These are phyloP conservation scores for Kwoniella pini DNA, from an alignment of 768 basidiomycete genomes.

Conservation along the genomic window DNA sequence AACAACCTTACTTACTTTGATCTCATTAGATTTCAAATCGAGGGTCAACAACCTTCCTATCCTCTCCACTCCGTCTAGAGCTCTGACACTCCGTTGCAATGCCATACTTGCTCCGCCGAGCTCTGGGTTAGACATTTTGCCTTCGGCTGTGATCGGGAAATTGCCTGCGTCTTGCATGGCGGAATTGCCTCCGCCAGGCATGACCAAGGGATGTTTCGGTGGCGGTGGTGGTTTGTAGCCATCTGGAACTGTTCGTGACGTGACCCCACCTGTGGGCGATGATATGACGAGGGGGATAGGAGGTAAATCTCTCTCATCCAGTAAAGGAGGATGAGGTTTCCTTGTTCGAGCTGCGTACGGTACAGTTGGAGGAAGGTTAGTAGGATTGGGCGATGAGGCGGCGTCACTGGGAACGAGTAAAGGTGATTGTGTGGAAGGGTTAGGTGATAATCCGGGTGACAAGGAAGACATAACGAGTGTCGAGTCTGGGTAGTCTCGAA, in stretches of 20 bases:
- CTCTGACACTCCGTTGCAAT: constrained; percentile 80
- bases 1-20: constrained; percentile 66
- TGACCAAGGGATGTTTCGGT: constrained; percentile 59
- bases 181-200: constrained; percentile 44
- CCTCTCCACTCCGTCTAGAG: constrained; percentile 81
- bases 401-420: background rate
- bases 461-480: constrained; percentile 54
- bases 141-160: constrained; percentile 47
- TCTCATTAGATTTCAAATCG: constrained; percentile 89
- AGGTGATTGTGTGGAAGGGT: background rate
- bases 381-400: constrained; percentile 35
- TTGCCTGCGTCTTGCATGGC: constrained; percentile 59
- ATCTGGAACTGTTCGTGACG: constrained; percentile 41
- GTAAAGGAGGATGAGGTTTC: constrained; percentile 11
- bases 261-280: constrained; percentile 37
- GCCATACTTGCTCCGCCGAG: constrained; percentile 60
- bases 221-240: constrained; percentile 60
- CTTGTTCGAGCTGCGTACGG: constrained; percentile 22
- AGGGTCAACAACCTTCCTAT: constrained; percentile 83
- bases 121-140: constrained; percentile 27
- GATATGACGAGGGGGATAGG: constrained; percentile 40
- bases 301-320: constrained; percentile 34
- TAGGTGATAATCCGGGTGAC: constrained; percentile 25
- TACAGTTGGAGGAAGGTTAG: constrained; percentile 12
- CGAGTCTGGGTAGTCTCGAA: constrained; percentile 89